Percentiles rank a stretch among this genome's conserved stretches.
phyloP scores from a whole-genome alignment of 768 basidiomycete species.

The Astraeus odoratus region DNA sequence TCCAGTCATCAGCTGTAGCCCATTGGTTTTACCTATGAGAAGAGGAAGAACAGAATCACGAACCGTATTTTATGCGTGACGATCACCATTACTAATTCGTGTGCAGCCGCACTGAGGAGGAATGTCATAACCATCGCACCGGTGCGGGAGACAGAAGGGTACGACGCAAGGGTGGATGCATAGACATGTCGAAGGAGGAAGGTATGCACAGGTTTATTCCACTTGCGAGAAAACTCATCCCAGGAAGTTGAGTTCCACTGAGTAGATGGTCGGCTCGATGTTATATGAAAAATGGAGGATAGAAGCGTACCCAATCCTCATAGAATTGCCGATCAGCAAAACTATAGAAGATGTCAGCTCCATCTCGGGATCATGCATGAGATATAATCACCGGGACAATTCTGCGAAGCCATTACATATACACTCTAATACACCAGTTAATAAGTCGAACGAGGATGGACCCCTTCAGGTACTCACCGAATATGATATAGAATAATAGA shows the following conservation, averaged over 20 bases:
- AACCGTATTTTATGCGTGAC: constrained; percentile 89
- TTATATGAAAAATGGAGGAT: background rate
- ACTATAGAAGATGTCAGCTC: constrained; percentile 30
- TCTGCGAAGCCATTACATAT: constrained; percentile 97
- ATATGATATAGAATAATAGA: constrained; percentile 79
- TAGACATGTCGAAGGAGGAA: constrained; percentile 95
- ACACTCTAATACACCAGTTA: constrained; percentile 52
- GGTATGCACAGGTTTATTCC: constrained; percentile 96
- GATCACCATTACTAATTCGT: constrained; percentile 95
- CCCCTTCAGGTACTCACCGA: constrained; percentile 39
- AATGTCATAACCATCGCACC: constrained; percentile 94
- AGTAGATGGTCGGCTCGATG: background rate
- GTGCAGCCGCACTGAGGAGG: constrained; percentile 79
- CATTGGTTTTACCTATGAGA: background rate
- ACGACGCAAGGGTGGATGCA: constrained; percentile 74
- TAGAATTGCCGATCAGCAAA: constrained; percentile 99
- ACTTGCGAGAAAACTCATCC: constrained; percentile 97
- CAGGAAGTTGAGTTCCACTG: constrained; percentile 96
- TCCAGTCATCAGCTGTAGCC: background rate
- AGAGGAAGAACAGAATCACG: constrained; percentile 13
- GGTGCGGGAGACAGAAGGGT: constrained; percentile 58
- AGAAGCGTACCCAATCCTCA: constrained; percentile 76
- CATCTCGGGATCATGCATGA: background rate
- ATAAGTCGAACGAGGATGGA: background rate
- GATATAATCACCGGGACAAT: constrained; percentile 64